A percentile compares a stretch with the other conserved stretches of the same genome.
Conservation (phyloP, 441 rosid species). For the Erodium trifolium region DNA sequence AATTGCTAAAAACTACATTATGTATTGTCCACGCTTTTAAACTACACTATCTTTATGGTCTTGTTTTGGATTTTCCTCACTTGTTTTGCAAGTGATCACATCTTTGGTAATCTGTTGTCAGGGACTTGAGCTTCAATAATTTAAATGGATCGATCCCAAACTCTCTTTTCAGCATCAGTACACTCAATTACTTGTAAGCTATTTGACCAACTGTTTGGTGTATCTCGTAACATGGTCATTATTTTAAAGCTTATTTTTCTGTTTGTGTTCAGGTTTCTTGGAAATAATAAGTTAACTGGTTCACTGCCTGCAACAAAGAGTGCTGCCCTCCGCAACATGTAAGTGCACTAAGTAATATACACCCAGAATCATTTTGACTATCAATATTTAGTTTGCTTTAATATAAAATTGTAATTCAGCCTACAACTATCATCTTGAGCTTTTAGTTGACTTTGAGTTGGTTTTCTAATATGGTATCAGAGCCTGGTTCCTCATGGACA, state of each 20-base stretch:
- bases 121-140: conserved; percentile 72
- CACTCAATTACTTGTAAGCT: conserved; percentile 37
- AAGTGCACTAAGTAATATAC: conserved; percentile 20
- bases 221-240: neutral
- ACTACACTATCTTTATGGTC: too few relatives aligned
- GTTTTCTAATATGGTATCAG: too few relatives aligned
- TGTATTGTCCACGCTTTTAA: too few relatives aligned
- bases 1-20: too few relatives aligned
- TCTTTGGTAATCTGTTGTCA: conserved; percentile 17
- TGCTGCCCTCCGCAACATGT: conserved; percentile 44
- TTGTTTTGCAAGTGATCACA: too few relatives aligned
- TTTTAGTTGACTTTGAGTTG: too few relatives aligned
- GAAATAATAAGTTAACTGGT: conserved; percentile 48
- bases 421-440: neutral
- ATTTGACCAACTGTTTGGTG: conserved; percentile 3
- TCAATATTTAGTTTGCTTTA: neutral
- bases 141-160: conserved; percentile 38
- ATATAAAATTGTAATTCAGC: too few relatives aligned
- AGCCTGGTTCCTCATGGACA: too few relatives aligned
- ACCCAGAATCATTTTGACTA: neutral
- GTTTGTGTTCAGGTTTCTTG: conserved; percentile 48
- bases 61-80: neutral
- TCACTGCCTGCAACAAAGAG: conserved; percentile 44
- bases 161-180: conserved; percentile 38
- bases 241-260: conserved; percentile 8